phyloP scores from a whole-genome alignment of 176 grass and related monocot genomes.

The Aegilops sharonensis region DNA sequence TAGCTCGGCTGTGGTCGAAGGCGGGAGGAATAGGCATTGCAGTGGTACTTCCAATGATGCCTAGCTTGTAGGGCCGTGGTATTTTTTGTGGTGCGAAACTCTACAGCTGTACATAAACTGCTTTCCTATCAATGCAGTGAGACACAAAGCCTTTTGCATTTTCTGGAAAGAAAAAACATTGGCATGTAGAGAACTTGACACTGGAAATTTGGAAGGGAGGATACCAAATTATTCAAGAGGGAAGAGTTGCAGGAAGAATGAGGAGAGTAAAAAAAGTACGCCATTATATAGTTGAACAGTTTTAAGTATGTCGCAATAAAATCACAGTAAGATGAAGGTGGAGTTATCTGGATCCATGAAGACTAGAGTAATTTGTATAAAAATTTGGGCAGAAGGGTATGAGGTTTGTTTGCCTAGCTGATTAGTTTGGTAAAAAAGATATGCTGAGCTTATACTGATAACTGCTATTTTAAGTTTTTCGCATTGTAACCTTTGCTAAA shows the following conservation, averaged over 20 bases:
- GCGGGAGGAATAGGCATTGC: no score
- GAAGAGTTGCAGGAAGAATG: not conserved
- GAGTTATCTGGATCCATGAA: not conserved
- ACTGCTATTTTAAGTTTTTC: no score
- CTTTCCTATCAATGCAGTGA: not conserved
- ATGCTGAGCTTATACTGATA: no score
- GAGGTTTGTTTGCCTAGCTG: no score
- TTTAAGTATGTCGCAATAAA: no score
- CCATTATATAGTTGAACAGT: no score
- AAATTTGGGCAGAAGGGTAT: not conserved
- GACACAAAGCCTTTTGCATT: not conserved
- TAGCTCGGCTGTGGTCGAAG: not conserved
- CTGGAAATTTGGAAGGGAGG: not conserved
- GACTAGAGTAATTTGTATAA: not conserved
- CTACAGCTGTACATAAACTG: not conserved
- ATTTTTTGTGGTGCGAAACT: not conserved
- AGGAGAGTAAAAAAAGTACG: not conserved
- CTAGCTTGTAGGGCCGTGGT: not conserved
- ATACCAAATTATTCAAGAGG: not conserved
- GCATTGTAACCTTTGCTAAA: no score
- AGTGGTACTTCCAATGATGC: no score
- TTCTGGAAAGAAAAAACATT: not conserved
- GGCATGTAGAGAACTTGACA: not conserved
- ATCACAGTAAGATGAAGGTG: not conserved
- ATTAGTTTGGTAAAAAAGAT: no score